A percentile compares a stretch with the other conserved stretches of the same genome.
Evolutionary conservation across 192 early-diverging fungal species (phyloP).

Genomic region (Umbelopsis sp.): DNA sequence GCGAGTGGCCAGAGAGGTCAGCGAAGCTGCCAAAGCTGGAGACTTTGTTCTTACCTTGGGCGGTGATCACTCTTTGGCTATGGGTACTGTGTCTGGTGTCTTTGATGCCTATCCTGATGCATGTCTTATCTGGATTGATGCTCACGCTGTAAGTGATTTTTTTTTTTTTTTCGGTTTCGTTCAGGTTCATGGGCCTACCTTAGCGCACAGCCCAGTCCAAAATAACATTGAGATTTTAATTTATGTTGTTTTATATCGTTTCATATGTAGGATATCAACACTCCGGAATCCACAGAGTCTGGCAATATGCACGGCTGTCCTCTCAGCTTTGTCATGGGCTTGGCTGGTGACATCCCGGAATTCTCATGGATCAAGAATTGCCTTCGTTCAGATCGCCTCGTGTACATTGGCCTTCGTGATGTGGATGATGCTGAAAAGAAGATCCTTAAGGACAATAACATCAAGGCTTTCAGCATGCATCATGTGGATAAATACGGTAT

Average conservation of each 20-base stretch:
- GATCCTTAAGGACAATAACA: constrained; percentile 77
- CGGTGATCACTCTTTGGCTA: constrained; percentile 93
- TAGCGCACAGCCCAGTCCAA: background rate
- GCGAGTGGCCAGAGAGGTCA: constrained; percentile 65
- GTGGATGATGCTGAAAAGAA: constrained; percentile 88
- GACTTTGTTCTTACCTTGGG: constrained; percentile 91
- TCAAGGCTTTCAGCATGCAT: constrained; percentile 96
- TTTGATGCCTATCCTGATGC: constrained; percentile 75
- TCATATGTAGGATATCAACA: constrained; percentile 80
- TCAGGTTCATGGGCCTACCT: background rate
- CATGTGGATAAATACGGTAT: constrained; percentile 96
- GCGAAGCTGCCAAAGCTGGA: constrained; percentile 61
- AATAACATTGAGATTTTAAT: background rate
- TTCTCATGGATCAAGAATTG: constrained; percentile 84
- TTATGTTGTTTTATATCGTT: constrained; percentile 18
- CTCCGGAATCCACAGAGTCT: constrained; percentile 80
- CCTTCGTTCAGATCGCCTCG: constrained; percentile 74
- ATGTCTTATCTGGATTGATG: constrained; percentile 95
- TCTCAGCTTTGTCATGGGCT: constrained; percentile 84
- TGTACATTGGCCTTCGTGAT: constrained; percentile 97
- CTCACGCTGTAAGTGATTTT: constrained; percentile 73
- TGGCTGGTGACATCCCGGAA: constrained; percentile 63
- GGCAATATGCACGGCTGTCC: constrained; percentile 98
- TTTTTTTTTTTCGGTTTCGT: background rate
- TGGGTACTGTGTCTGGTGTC: constrained; percentile 86